Base-by-base conservation (phyloP, 202 grass and related monocot species). In the Carex arenaria region DNA sequence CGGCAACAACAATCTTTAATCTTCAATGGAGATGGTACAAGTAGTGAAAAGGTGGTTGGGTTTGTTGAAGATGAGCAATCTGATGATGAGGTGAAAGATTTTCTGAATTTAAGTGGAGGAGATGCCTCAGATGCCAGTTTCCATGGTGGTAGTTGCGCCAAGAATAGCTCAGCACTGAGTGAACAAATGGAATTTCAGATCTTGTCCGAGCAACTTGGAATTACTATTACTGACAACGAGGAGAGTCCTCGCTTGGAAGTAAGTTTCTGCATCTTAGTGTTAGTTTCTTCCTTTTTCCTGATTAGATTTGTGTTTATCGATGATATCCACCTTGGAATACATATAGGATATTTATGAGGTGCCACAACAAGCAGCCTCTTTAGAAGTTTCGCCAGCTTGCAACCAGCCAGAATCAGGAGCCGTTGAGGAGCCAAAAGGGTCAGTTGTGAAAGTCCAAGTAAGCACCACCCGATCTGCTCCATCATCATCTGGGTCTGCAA, bases 161-260 rank as follows among this genome's bases (percentile, higher is more conserved):
- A 80, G 23, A 85, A 18, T 62, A 80, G 15, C 61, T 79, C 89
- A 32, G 80, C 66, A 83, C 66, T 94, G 70, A 85, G 7, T 52
- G 91, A 97, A 84, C 86, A 91, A 55, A 89, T 94, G 73, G 94
- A 97, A 42, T 89, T 97, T 68, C 88, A 92, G 54, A 65, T 94
- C 38, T 89, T 97, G 67, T 94, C 94, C 62, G 90, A 97, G 84
- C 88, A 97, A 85, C 94, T 97, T 28, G 91, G 91, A 62, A 92
- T 94, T 10, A 56, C 78, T 51, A 88, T 97, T 42, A 91, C 87
- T 5, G 56, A 86, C 42, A 92, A 88, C 36, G 88, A 84, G 57
- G 89, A 92, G 56, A 94, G 71, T 54, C 91, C 87, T 87, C 80
- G 34, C 19, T 69, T 97, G 72, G 88, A 97, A 83, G 94, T 97